Base-by-base conservation (phyloP, 2,329 filamentous ascomycete genomes). In the Diaporthe sp. region DNA sequence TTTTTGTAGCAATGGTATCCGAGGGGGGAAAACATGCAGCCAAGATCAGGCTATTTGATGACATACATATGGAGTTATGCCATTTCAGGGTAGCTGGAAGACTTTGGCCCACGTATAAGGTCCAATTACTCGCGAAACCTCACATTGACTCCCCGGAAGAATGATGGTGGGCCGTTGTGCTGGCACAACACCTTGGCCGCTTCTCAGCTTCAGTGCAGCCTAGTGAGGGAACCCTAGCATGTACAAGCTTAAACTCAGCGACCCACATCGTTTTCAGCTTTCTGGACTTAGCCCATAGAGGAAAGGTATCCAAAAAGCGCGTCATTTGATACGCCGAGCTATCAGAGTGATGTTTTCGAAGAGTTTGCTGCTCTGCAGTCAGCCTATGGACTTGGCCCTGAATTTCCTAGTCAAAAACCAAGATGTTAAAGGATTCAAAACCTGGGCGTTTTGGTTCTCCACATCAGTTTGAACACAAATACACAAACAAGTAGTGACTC, bases 21-120 rank as follows among this genome's bases (percentile, higher is more conserved):
- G 25, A 1, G 12, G 22, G 22, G 17, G 22, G 22, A 15, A 52
- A 10, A 10, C 30, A 38, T 67, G 28, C 30, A 17, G 45, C 61
- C 61, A 38, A 67, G 61, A 17, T 35, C 61, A 67, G 45, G 4
- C 61, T 50, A 67, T 25, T 67, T 66, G 60, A 66, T 66, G 60
- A 66, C 60, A 47, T 17, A 60, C 57, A 42, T 22, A 12, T 28
- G 28, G 17, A 33, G 17, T 40, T 8, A 64, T 47, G 22, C 60
- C 40, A 3, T 33, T 3, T 22, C 2, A 30, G 25, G 38, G 28
- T 50, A 47, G 42, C 19, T 47, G 13, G 60, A 12, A 47, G 28
- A 19, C 42, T 66, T 19, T 19, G 28, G 19, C 22, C 40, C 42
- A 66, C 19, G 25, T n/a, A 7, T 35, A 5, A 15, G 42, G 42